Base-by-base conservation (phyloP, 2,329 filamentous ascomycete species). In the Stemphylium beticola region DNA sequence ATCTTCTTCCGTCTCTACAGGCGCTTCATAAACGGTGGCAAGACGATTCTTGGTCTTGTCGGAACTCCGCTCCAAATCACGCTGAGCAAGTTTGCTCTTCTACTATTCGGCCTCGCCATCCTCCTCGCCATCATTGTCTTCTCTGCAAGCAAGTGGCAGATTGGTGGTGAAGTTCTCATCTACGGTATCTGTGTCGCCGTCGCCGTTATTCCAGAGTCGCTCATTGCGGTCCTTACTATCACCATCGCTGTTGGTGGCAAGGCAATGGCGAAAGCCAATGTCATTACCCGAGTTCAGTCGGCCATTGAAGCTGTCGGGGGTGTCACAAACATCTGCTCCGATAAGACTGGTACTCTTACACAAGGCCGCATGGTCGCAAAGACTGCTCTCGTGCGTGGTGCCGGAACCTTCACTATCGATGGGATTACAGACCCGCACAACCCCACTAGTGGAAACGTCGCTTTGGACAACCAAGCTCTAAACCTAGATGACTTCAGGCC, bases 11-110 rank as follows among this genome's bases (percentile, higher is more conserved):
- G 61, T 47, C 42, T 65, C 14, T 51, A 46, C 38, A 69, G 63
- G 55, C 72, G 66, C 40, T 71, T 74, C 69, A 64, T 66, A 44
- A 74, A 56, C 41, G 76, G 64, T 53, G 62, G 77, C 41, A 81
- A 79, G 68, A 75, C 75, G 14, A 78, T 91, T 67, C 78, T 90
- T 8, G 87, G 88, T 46, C 82, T 90, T 55, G 82, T 90, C 49
- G 92, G 92, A 44, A 96, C 92, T 1, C 92, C 92, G 0, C 80
- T 96, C 40, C 91, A 96, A 77, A 87, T 89, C 62, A 93, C 91
- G 69, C 82, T 96, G 46, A 91, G 89, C 77, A 92, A 93, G 75
- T 88, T 96, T 67, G 92, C 92, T 24, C 86, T 54, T 22, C 51
- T 54, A 33, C 51, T 54, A 17, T 54, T 54, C 14, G 45, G 82